Conservation (phyloP, 306 rosid genomes). For the Lathyrus oleraceus region DNA sequence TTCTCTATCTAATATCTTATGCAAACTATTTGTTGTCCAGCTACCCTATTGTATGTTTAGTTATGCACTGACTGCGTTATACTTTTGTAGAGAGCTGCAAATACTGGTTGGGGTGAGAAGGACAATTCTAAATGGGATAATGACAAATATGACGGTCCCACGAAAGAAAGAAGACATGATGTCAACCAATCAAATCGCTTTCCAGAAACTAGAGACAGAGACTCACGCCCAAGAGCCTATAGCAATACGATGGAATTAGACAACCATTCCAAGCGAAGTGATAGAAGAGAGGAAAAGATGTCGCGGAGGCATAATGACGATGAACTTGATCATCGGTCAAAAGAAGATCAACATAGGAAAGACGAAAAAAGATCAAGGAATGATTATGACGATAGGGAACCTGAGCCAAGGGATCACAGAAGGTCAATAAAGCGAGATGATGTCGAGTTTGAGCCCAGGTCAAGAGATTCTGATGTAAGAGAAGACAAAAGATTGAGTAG, state of each 20-base stretch:
- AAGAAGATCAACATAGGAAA: slow-evolving; percentile 50
- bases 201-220: slow-evolving; percentile 45
- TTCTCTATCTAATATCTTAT: not conserved
- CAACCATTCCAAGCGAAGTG: slow-evolving; percentile 42
- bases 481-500: slow-evolving; percentile 50
- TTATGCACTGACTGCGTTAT: slow-evolving; percentile 33
- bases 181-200: slow-evolving; percentile 34
- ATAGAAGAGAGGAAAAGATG: slow-evolving; percentile 51
- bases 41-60: not conserved
- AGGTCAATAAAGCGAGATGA: slow-evolving; percentile 44
- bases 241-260: slow-evolving; percentile 37
- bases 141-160: slow-evolving; percentile 65
- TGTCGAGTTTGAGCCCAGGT: slow-evolving; percentile 46
- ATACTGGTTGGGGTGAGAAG: slow-evolving; percentile 91
- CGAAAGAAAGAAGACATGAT: slow-evolving; percentile 44
- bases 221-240: slow-evolving; percentile 35
- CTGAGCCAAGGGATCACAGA: slow-evolving; percentile 45
- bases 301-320: slow-evolving; percentile 20
- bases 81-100: slow-evolving; percentile 81
- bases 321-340: slow-evolving; percentile 41
- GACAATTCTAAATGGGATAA: slow-evolving; percentile 59
- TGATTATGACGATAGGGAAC: slow-evolving; percentile 36
- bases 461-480: slow-evolving; percentile 49
- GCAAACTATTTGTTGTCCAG: slow-evolving; percentile 5
- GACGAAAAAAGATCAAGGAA: slow-evolving; percentile 50